Percentiles rank a stretch among this genome's conserved stretches.
Evolutionary conservation across 257 asterid genomes (phyloP).

Genomic region (Ligustrum vulgare): DNA sequence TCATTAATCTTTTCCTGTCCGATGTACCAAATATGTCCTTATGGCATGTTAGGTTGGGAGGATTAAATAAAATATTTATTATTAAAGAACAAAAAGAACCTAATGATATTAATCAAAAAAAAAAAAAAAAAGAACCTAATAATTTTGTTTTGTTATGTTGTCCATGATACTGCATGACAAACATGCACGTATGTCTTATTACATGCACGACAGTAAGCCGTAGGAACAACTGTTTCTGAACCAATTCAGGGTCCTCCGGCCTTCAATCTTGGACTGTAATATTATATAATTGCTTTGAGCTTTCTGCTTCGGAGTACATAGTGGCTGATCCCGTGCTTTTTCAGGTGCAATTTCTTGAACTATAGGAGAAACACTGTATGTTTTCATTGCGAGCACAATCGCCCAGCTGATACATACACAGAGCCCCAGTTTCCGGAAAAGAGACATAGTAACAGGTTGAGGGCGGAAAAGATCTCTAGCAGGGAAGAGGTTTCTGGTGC

Average conservation of each 20-base stretch:
- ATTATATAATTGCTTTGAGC: slow-evolving; percentile 6
- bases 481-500: slow-evolving; percentile 68
- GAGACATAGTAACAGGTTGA: slow-evolving; percentile 45
- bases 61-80: too few relatives aligned
- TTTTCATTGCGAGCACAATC: slow-evolving; percentile 92
- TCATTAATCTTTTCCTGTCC: neutral
- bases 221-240: neutral
- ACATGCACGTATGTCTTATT: neutral
- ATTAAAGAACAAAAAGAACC: neutral
- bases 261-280: neutral
- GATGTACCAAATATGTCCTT: neutral
- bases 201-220: neutral
- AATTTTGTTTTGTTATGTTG: too few relatives aligned
- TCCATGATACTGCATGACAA: neutral
- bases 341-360: slow-evolving; percentile 94
- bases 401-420: slow-evolving; percentile 77
- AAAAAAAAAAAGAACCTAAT: neutral
- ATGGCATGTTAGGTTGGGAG: neutral
- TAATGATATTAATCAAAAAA: too few relatives aligned
- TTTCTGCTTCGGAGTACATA: slow-evolving; percentile 11
- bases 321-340: slow-evolving; percentile 33
- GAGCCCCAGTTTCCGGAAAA: slow-evolving; percentile 53
- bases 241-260: neutral
- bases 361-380: slow-evolving; percentile 91
- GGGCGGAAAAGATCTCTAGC: slow-evolving; percentile 42